Evolutionary conservation across 148 eudicot genomes (phyloP), one percentile per base, ranked within the genome.

Genomic region (Rhododendron molle): DNA sequence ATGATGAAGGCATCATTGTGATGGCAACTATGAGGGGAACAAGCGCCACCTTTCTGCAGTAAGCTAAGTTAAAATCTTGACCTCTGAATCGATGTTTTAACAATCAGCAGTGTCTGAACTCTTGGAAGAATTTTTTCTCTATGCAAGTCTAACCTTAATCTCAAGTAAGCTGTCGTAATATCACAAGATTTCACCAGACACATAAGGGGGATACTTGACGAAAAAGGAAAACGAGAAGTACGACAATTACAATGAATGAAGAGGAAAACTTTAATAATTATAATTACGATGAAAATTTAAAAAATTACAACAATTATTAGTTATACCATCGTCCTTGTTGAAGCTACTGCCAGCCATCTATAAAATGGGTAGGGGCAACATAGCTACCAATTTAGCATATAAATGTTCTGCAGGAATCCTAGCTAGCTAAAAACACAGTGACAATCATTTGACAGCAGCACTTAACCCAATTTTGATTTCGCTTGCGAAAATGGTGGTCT

Each of bases 401-500:
- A 74, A 74, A 38, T 74, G 47, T 18, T 74, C 78, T 13, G 15
- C 36, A 21, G 18, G n/a, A 83, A 71, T 18, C 77, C 56, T 30
- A 10, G 26, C 60, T 50, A 34, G 47, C 10, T 36, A 74, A 74
- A 83, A 69, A 16, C 18, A 28, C 43, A 30, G 44, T n/a, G 32
- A 6, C 28, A 72, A 18, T 73, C 67, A 52, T 20, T 36, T 2
- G 67, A 23, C n/a, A 44, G 58, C 38, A 18, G 49, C 82, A 73
- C 78, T 85, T 92, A 94, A 76, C 91, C 87, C n/a, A 91, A 85
- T 88, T 96, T 96, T 76, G 88, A 85, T 85, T 96, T 96, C 3
- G 81, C 83, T 36, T 67, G 83, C 79, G 23, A 73, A 87, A 94
- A 95, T 11, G 96, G 92, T 38, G 87, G 86, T 88, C 99, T 91